Evolutionary conservation across 1,139 yeast genomes (phyloP).

Genomic region (Geotrichum candidum): DNA sequence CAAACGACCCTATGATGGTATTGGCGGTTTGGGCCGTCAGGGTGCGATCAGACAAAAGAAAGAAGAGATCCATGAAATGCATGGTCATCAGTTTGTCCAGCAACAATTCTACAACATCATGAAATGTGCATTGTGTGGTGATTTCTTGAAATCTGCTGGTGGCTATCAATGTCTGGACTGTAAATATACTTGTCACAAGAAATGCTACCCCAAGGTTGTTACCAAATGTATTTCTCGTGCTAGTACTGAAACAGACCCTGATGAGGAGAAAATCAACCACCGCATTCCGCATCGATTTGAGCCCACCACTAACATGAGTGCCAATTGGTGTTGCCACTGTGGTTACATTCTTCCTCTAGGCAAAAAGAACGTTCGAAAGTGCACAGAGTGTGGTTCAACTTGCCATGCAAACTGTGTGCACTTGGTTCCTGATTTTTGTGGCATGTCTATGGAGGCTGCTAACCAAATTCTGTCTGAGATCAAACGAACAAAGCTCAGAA

Average conservation of each 20-base stretch:
- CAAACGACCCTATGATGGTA: constrained; percentile 39
- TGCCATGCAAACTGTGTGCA: constrained; percentile 92
- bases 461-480: constrained; percentile 81
- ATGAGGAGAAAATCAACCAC: constrained; percentile 88
- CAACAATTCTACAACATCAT: constrained; percentile 92
- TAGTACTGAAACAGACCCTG: constrained; percentile 74
- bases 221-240: constrained; percentile 93
- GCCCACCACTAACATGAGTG: constrained; percentile 83
- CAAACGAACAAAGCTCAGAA: constrained; percentile 61
- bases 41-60: constrained; percentile 96
- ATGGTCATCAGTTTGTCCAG: constrained; percentile 94
- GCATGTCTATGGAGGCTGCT: constrained; percentile 97
- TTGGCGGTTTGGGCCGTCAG: constrained; percentile 87
- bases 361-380: constrained; percentile 85
- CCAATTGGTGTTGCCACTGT: constrained; percentile 99
- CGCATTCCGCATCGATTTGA: constrained; percentile 96
- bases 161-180: constrained; percentile 97
- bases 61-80: constrained; percentile 91
- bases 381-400: constrained; percentile 92
- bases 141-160: constrained; percentile 73
- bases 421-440: constrained; percentile 95
- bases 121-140: constrained; percentile 97
- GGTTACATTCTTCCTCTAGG: constrained; percentile 96
- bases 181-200: constrained; percentile 86
- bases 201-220: constrained; percentile 88